phyloP scores from a whole-genome alignment of 2,329 filamentous ascomycete species.

The Diplocarpon rosae region DNA sequence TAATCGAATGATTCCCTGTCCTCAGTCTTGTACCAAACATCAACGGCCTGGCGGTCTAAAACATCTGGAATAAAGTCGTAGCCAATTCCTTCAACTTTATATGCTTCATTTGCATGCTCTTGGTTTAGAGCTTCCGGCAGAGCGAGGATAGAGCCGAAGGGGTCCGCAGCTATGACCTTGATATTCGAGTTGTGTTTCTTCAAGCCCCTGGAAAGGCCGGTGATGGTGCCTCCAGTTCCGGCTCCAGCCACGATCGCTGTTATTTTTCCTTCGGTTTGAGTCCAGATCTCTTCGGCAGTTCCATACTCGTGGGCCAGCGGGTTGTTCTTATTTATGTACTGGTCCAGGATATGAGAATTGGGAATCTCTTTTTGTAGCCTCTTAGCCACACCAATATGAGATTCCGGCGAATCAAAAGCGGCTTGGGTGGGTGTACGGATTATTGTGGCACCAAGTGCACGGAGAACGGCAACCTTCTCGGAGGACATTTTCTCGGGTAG shows the following conservation, averaged over 20 bases:
- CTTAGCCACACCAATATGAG: constrained; percentile 88
- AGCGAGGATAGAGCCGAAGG: constrained; percentile 82
- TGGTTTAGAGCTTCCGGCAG: constrained; percentile 71
- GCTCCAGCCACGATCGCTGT: constrained; percentile 82
- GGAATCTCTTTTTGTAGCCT: constrained; percentile 90
- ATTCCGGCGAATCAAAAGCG: constrained; percentile 88
- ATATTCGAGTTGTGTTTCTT: constrained; percentile 77
- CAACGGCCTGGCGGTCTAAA: constrained; percentile 65
- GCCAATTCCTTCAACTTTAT: constrained; percentile 98
- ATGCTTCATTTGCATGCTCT: constrained; percentile 68
- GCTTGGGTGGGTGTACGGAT: constrained; percentile 95
- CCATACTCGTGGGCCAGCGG: constrained; percentile 87
- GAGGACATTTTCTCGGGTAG: constrained; percentile 99
- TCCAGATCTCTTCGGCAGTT: constrained; percentile 94
- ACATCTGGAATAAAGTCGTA: constrained; percentile 98
- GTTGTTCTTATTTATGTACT: constrained; percentile 88
- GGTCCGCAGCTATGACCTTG: constrained; percentile 87
- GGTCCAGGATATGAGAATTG: constrained; percentile 92
- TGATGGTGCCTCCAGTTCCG: constrained; percentile 92
- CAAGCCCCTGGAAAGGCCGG: constrained; percentile 73
- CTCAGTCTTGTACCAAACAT: constrained; percentile 98
- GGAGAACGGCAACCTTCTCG: constrained; percentile 92
- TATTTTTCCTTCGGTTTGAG: constrained; percentile 74
- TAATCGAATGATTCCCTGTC: constrained; percentile 85
- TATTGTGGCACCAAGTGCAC: constrained; percentile 90